Base-by-base conservation (phyloP, 176 grass and related monocot genomes). In the Avena eriantha region DNA sequence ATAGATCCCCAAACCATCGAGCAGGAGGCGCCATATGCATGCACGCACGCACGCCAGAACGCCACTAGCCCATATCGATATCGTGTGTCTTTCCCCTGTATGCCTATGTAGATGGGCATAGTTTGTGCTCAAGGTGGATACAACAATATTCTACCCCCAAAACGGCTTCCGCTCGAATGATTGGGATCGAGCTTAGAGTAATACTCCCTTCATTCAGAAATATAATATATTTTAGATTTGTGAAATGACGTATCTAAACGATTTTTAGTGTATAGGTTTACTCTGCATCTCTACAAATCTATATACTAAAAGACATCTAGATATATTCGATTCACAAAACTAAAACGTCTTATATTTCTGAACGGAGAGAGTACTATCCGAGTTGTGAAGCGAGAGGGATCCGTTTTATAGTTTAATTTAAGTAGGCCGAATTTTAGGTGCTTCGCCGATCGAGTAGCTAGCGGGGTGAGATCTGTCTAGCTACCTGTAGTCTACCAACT, bases 71-170 rank as follows among this genome's bases (percentile, higher is more conserved):
- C 49, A n/a, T 6, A 43, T 78, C 81, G 89, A n/a, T 88, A 76
- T 88, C 43, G 43, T 46, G 43, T 10, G 9, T 46, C 43, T 46
- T 18, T 33, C 14, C 35, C 5, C 10, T 50, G 39, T 22, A 76
- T 3, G 21, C 15, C 88, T n/a, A n/a, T n/a, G n/a, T n/a, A n/a
- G n/a, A 91, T 88, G 82, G 88, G 81, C 81, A 47, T 60, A 91
- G 36, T 39, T 6, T 88, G 81, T 88, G 85, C 76, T 61, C 63
- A 54, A 76, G 76, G 13, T 24, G 16, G 82, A 61, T 21, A 24
- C 69, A 8, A 2, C 31, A 23, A 10, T 88, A 35, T 77, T 81
- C 22, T 84, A 29, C 41, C 4, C 61, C 50, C 45, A 9, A 17
- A 78, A 79, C 31, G 45, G 31, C 31, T 17, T 68, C 80, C 10